A percentile compares a stretch with the other conserved stretches of the same genome.
phyloP scores from a whole-genome alignment of 2,329 filamentous ascomycete species.

The Exophiala viscosa region DNA sequence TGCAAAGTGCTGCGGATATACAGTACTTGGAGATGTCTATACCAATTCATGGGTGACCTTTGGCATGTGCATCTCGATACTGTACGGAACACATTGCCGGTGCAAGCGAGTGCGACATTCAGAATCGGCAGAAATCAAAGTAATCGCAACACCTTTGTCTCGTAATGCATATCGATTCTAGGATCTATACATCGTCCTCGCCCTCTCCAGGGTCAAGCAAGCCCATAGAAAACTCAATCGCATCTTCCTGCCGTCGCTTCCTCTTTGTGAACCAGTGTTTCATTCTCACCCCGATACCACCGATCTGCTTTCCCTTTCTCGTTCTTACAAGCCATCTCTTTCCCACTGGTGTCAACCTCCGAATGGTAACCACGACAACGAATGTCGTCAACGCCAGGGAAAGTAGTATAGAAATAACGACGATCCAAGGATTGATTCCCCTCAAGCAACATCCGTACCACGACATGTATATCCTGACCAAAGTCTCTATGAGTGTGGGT shows the following conservation, averaged over 20 bases:
- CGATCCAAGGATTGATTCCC: constrained; percentile 18
- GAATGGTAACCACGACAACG: constrained; percentile 10
- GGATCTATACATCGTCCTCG: constrained; percentile 5
- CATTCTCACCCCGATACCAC: neutral
- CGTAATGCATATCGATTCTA: neutral
- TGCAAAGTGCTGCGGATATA: no score
- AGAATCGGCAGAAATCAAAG: no score
- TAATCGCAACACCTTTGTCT: neutral
- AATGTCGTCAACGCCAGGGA: neutral
- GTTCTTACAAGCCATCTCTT: constrained; percentile 2
- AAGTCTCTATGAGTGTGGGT: constrained; percentile 13
- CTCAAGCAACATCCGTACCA: constrained; percentile 21
- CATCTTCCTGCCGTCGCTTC: neutral
- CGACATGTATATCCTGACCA: constrained; percentile 17
- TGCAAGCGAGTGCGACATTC: no score
- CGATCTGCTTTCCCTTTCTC: neutral
- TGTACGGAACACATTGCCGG: no score
- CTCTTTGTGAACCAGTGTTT: constrained; percentile 3
- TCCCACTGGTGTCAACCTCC: neutral
- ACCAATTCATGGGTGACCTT: no score
- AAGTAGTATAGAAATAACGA: constrained; percentile 9
- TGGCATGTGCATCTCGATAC: no score
- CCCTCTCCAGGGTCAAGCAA: constrained; percentile 11
- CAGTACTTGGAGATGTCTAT: no score
- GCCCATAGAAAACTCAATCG: constrained; percentile 11